Evolutionary conservation across 371 early-diverging fungal genomes (phyloP).

Genomic region (Mortierella sp.): DNA sequence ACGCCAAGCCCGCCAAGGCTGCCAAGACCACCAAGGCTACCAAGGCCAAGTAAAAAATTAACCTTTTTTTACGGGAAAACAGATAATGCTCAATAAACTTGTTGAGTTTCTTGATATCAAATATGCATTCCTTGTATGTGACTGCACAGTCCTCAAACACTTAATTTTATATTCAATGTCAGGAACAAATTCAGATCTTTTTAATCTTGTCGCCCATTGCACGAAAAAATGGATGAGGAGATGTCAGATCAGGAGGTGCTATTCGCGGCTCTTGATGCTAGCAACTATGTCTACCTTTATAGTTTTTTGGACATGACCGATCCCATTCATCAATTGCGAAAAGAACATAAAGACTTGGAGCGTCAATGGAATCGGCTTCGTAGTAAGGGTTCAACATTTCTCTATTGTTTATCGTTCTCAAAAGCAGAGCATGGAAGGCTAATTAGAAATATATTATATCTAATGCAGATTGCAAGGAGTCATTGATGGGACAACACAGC

Average conservation of each 20-base stretch:
- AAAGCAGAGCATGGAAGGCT: background rate
- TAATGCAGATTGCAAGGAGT: slow-evolving; percentile 20
- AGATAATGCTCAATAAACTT: slow-evolving; percentile 18
- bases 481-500: background rate
- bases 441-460: background rate
- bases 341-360: slow-evolving; percentile 22
- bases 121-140: background rate
- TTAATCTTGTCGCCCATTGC: background rate
- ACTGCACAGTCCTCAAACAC: background rate
- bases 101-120: slow-evolving; percentile 13
- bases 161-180: background rate
- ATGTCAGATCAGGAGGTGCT: slow-evolving; percentile 10
- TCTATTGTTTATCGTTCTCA: too few species aligned
- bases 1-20: slow-evolving; percentile 48
- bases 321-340: slow-evolving; percentile 20
- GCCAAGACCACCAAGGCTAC: slow-evolving; percentile 35
- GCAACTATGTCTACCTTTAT: slow-evolving; percentile 22
- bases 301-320: slow-evolving; percentile 22
- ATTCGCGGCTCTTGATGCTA: slow-evolving; percentile 17
- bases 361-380: slow-evolving; percentile 17
- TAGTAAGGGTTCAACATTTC: background rate
- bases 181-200: background rate
- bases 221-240: background rate
- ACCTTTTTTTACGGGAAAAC: slow-evolving; percentile 9
- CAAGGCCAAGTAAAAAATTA: slow-evolving; percentile 11